Percentiles rank a stretch among this genome's conserved stretches.
Evolutionary conservation across 1,139 yeast genomes (phyloP).

Genomic region (Zhuliangozyma blackwelliae): DNA sequence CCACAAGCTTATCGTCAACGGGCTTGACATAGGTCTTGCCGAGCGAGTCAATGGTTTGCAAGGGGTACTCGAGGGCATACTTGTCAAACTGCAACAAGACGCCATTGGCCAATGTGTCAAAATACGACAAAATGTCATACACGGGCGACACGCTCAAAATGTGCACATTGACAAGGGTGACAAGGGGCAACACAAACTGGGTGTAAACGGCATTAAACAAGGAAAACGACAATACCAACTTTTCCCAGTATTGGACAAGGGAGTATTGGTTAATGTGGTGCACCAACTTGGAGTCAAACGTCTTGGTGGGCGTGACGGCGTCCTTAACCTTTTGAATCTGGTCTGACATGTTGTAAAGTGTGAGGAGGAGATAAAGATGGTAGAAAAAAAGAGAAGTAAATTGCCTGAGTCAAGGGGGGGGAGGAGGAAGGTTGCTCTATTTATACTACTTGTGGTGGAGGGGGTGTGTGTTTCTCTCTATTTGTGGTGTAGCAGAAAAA

Average conservation of each 20-base stretch:
- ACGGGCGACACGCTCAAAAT: slow-evolving; percentile 21
- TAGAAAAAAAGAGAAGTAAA: neutral
- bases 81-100: slow-evolving; percentile 9
- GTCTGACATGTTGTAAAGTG: slow-evolving; percentile 9
- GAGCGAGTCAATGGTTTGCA: slow-evolving; percentile 4
- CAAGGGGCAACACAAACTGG: slow-evolving; percentile 15
- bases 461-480: too few relatives aligned
- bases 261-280: slow-evolving; percentile 33
- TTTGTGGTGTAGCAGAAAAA: too few relatives aligned
- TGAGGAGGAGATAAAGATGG: neutral
- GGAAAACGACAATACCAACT: slow-evolving; percentile 24
- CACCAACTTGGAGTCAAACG: slow-evolving; percentile 31
- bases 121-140: slow-evolving; percentile 19
- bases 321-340: slow-evolving; percentile 8
- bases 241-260: slow-evolving; percentile 19
- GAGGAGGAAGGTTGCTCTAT: too few relatives aligned
- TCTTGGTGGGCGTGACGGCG: slow-evolving; percentile 5
- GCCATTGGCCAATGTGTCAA: slow-evolving; percentile 17
- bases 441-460: too few relatives aligned
- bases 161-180: slow-evolving; percentile 17
- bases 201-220: slow-evolving; percentile 21
- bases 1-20: slow-evolving; percentile 9
- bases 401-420: too few relatives aligned
- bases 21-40: slow-evolving; percentile 7
- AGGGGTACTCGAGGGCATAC: slow-evolving; percentile 8